Conservation (phyloP, 345 rosid genomes). For the Gossypium longicalyx region DNA sequence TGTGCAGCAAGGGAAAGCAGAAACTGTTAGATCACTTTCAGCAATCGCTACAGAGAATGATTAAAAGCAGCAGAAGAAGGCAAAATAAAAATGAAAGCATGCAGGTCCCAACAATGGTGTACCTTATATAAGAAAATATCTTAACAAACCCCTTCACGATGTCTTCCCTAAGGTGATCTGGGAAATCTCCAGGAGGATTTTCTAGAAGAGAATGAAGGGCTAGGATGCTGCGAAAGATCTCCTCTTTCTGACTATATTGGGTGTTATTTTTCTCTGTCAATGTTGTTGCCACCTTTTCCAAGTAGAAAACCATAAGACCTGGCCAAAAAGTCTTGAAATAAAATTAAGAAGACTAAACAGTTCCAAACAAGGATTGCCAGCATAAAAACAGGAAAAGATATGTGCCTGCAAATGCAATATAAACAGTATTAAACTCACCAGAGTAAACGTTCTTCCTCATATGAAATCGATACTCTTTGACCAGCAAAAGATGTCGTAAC, state of each 20-base stretch:
- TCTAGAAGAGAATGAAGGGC: slow-evolving; percentile 79
- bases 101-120: slow-evolving; percentile 9
- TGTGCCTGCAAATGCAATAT: slow-evolving; percentile 6
- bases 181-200: slow-evolving; percentile 85
- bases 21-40: background rate
- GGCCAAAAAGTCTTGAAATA: slow-evolving; percentile 23
- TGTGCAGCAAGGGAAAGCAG: slow-evolving; percentile 13
- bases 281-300: slow-evolving; percentile 65
- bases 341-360: slow-evolving; percentile 15
- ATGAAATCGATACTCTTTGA: slow-evolving; percentile 69
- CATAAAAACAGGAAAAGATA: slow-evolving; percentile 11
- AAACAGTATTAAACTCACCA: slow-evolving; percentile 44
- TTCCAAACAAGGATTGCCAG: slow-evolving; percentile 2
- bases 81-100: slow-evolving; percentile 23
- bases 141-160: slow-evolving; percentile 56
- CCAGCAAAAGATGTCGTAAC: slow-evolving; percentile 64
- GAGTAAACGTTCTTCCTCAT: slow-evolving; percentile 62
- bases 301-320: slow-evolving; percentile 64
- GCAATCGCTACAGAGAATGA: slow-evolving; percentile 1
- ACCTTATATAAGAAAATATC: slow-evolving; percentile 74
- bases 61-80: slow-evolving; percentile 8
- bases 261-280: slow-evolving; percentile 39
- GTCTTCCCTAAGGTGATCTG: slow-evolving; percentile 58
- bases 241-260: slow-evolving; percentile 65
- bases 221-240: slow-evolving; percentile 58